Base-by-base conservation (phyloP, 1,284 basidiomycete genomes). In the Ustilago curta region DNA sequence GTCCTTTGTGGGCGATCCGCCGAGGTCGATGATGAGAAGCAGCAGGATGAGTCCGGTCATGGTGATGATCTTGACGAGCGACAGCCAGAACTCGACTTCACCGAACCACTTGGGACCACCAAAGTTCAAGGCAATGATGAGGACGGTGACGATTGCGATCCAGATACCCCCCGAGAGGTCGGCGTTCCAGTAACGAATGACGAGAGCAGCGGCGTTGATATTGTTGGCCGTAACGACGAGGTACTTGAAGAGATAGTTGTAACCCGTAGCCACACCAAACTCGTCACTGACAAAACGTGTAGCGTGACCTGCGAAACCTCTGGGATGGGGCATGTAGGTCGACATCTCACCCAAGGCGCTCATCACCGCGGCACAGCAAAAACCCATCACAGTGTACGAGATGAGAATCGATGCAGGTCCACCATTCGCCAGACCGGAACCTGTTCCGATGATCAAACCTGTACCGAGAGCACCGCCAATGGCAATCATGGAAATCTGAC, bases 371-470 rank as follows among this genome's bases (percentile, higher is more conserved):
- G 68, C 73, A 32, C 71, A 76, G 59, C 74, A 76, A 47, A 70
- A 64, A 21, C 73, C 69, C 55, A 85, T 79, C 40, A 87, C 73
- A 0, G 82, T 66, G 68, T 87, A 88, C 1, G 86, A 84, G 47
- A 88, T 81, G 65, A 88, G 84, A 14, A 88, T 81, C 19, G 83
- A 84, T 0, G 80, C 86, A 0, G 88, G 88, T 8, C 88, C 88
- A 32, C 85, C 86, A 55, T 85, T 78, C 11, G 83, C 78, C 9
- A 88, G 76, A 54, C 84, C 85, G 0, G 78, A 78, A 44, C 87
- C 87, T 7, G 86, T 88, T 47, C 91, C 91, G 74, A 93, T 92
- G 73, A 93, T 91, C 19, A 93, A 86, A 81, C 92, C 92, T 25
- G 91, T 92, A 8, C 78, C 78, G 23, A 80, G 66, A 4, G 71